Evolutionary conservation across 2,329 filamentous ascomycete genomes (phyloP).

Genomic region (Colletotrichum cuscutae): DNA sequence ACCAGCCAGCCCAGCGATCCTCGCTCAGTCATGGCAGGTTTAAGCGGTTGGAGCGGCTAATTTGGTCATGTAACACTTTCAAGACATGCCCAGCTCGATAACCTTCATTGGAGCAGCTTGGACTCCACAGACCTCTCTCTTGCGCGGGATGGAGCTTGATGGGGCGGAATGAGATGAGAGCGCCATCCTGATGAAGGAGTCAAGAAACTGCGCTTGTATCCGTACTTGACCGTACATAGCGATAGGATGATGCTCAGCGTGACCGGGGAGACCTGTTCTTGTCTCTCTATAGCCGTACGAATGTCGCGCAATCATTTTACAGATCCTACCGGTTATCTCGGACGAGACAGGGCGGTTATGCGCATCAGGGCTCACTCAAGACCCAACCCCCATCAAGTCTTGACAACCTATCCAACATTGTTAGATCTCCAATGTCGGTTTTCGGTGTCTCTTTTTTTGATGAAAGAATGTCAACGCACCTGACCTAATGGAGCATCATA

Average conservation of each 20-base stretch:
- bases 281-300: slow-evolving; percentile 11
- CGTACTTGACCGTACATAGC: neutral
- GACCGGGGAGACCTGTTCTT: neutral
- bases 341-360: neutral
- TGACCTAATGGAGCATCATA: neutral
- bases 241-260: neutral
- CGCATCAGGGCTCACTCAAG: slow-evolving; percentile 17
- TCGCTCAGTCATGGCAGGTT: slow-evolving; percentile 10
- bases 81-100: slow-evolving; percentile 17
- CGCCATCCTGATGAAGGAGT: neutral
- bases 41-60: slow-evolving; percentile 36
- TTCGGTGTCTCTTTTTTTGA: slow-evolving; percentile 8
- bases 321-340: slow-evolving; percentile 1
- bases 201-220: neutral
- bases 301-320: neutral
- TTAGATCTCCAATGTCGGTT: neutral
- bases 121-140: neutral
- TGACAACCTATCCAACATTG: neutral
- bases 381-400: neutral
- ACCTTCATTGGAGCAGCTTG: slow-evolving; percentile 31
- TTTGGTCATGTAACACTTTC: slow-evolving; percentile 34
- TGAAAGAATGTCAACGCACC: neutral
- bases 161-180: neutral
- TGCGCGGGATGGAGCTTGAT: neutral
- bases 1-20: neutral